Conservation (phyloP, 495 filamentous ascomycete genomes). For the Chaetomidium leptoderma region DNA sequence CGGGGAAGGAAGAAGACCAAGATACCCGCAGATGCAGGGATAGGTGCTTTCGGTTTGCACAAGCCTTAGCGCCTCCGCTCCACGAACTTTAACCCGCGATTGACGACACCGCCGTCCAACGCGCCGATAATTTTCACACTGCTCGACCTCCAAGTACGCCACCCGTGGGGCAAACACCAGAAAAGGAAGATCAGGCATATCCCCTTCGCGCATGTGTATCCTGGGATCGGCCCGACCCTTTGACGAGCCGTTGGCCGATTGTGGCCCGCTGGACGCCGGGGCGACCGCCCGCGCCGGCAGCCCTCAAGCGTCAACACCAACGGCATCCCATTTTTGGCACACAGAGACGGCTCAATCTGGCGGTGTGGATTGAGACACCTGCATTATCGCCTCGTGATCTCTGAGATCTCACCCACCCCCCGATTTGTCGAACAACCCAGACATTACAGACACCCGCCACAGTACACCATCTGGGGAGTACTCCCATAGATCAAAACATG, state of each 20-base stretch:
- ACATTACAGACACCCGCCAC: conserved; percentile 15
- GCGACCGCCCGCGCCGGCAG: conserved; percentile 12
- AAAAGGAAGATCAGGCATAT: background rate
- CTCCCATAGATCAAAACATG: conserved; percentile 36
- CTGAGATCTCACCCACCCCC: background rate
- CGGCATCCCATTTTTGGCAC: background rate
- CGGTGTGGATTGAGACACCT: background rate
- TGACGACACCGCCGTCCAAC: conserved; percentile 13
- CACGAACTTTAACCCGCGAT: conserved; percentile 16
- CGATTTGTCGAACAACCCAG: background rate
- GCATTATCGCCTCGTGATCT: background rate
- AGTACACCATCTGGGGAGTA: conserved; percentile 5
- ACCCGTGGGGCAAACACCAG: background rate
- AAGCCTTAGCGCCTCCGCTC: conserved; percentile 13
- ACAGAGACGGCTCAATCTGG: background rate
- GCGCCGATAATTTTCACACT: background rate
- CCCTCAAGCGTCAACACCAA: background rate
- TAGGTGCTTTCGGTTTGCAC: background rate
- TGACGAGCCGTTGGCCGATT: conserved; percentile 16
- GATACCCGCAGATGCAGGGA: conserved; percentile 14
- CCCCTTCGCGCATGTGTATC: conserved; percentile 1
- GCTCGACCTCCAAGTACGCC: background rate
- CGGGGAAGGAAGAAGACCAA: conserved; percentile 18
- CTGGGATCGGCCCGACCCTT: conserved; percentile 3
- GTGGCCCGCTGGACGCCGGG: conserved; percentile 21